Evolutionary conservation across 2,329 filamentous ascomycete species (phyloP).

Genomic region (Colletotrichum lini): DNA sequence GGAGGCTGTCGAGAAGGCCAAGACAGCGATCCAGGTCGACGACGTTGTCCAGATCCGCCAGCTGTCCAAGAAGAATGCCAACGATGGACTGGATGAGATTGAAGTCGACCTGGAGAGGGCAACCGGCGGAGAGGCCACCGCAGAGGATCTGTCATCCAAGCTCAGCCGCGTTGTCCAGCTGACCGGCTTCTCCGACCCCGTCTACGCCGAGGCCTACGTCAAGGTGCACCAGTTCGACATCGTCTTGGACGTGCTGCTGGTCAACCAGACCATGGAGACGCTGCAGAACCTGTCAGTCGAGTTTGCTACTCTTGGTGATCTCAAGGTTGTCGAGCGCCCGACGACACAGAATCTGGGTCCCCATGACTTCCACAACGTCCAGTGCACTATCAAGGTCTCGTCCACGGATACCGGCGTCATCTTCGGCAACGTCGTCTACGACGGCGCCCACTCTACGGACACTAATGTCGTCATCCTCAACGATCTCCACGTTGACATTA

Average conservation of each 20-base stretch:
- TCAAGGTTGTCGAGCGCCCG: slow-evolving; percentile 97
- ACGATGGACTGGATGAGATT: slow-evolving; percentile 86
- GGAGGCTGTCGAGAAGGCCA: slow-evolving; percentile 92
- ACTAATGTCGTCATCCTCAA: slow-evolving; percentile 98
- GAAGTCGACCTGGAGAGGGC: slow-evolving; percentile 94
- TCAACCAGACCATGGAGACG: slow-evolving; percentile 97
- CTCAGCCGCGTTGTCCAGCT: slow-evolving; percentile 96
- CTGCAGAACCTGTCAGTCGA: slow-evolving; percentile 97
- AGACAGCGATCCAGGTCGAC: slow-evolving; percentile 94
- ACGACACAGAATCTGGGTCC: slow-evolving; percentile 96
- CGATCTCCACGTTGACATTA: slow-evolving; percentile 98
- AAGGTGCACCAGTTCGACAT: slow-evolving; percentile 99
- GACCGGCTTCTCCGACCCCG: slow-evolving; percentile 97
- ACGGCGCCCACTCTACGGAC: slow-evolving; percentile 91
- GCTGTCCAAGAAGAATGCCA: slow-evolving; percentile 89
- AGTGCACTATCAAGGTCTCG: slow-evolving; percentile 98
- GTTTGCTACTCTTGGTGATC: slow-evolving; percentile 96
- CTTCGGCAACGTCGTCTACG: slow-evolving; percentile 98
- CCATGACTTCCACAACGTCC: slow-evolving; percentile 98
- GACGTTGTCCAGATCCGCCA: slow-evolving; percentile 95
- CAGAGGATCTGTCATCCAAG: slow-evolving; percentile 93
- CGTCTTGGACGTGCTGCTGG: slow-evolving; percentile 93
- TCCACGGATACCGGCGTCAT: slow-evolving; percentile 99
- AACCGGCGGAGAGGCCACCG: slow-evolving; percentile 86
- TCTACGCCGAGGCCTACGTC: slow-evolving; percentile 99